These are phyloP conservation scores for Trichosporon sp. DNA, from an alignment of 1,284 basidiomycete genomes.

Conservation along the genomic window DNA sequence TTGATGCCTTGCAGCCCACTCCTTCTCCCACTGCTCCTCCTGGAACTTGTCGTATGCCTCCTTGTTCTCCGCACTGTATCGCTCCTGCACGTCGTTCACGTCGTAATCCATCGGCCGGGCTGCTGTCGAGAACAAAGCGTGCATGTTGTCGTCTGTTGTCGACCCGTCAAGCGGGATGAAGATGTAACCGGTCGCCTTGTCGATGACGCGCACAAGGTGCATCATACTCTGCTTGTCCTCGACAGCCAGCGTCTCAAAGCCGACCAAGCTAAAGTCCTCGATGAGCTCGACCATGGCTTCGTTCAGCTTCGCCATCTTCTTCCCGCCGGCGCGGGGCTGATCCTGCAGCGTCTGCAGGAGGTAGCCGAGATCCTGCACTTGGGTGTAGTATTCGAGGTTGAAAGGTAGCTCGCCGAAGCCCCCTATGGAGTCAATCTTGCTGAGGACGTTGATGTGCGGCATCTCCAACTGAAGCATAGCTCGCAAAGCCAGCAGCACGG, in stretches of 20 bases:
- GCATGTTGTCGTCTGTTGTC: constrained; percentile 58
- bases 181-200: constrained; percentile 83
- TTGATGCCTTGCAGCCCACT: constrained; percentile 37
- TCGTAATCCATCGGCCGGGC: constrained; percentile 56
- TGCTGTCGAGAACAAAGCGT: constrained; percentile 63
- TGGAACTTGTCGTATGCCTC: constrained; percentile 75
- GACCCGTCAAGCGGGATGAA: constrained; percentile 57
- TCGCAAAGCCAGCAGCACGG: constrained; percentile 82
- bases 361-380: constrained; percentile 91
- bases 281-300: constrained; percentile 84
- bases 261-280: constrained; percentile 90
- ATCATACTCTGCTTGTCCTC: constrained; percentile 95
- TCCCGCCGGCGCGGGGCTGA: constrained; percentile 53
- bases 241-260: constrained; percentile 94
- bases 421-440: constrained; percentile 84
- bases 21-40: constrained; percentile 50
- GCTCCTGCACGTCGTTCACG: constrained; percentile 75
- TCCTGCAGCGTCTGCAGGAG: constrained; percentile 65
- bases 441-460: constrained; percentile 90
- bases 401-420: constrained; percentile 89
- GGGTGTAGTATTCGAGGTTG: constrained; percentile 96
- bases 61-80: constrained; percentile 68
- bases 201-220: constrained; percentile 70
- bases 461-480: constrained; percentile 98
- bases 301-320: constrained; percentile 71